Conservation (phyloP, 352 stramenopile genomes). For the Pythium sp. region DNA sequence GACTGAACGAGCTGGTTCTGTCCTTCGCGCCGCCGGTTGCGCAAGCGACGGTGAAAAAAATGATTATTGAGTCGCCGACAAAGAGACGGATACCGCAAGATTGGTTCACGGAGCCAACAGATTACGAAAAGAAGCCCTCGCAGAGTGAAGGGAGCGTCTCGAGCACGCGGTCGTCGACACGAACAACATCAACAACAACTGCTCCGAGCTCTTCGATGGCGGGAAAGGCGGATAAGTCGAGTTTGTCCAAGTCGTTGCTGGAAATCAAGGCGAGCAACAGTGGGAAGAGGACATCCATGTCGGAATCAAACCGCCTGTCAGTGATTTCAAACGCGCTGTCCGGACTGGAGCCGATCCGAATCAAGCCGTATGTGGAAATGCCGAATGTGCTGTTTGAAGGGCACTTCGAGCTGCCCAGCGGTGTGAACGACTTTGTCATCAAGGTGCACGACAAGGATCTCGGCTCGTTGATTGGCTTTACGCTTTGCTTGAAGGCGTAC, state of each 20-base stretch:
- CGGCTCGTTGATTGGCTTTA: slow-evolving; percentile 79
- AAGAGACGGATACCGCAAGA: slow-evolving; percentile 74
- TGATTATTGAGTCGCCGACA: slow-evolving; percentile 56
- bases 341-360: slow-evolving; percentile 37
- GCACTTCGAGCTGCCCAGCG: slow-evolving; percentile 67
- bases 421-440: slow-evolving; percentile 78
- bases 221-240: slow-evolving; percentile 32
- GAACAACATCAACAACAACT: neutral
- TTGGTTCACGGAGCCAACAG: slow-evolving; percentile 60
- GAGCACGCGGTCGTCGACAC: slow-evolving; percentile 33
- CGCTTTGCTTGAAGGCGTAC: slow-evolving; percentile 71
- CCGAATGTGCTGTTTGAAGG: slow-evolving; percentile 48
- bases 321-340: slow-evolving; percentile 26
- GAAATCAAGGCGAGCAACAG: slow-evolving; percentile 36
- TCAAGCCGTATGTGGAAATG: slow-evolving; percentile 54
- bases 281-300: slow-evolving; percentile 29
- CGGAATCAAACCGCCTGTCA: slow-evolving; percentile 36
- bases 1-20: slow-evolving; percentile 54
- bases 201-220: neutral
- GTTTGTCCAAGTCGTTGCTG: slow-evolving; percentile 42
- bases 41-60: slow-evolving; percentile 79
- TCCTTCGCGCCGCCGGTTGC: slow-evolving; percentile 55
- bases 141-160: slow-evolving; percentile 7
- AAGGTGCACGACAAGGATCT: slow-evolving; percentile 81
- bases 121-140: slow-evolving; percentile 26